Conservation (phyloP, 2,329 filamentous ascomycete genomes). For the Xylariomycetidae sp. region DNA sequence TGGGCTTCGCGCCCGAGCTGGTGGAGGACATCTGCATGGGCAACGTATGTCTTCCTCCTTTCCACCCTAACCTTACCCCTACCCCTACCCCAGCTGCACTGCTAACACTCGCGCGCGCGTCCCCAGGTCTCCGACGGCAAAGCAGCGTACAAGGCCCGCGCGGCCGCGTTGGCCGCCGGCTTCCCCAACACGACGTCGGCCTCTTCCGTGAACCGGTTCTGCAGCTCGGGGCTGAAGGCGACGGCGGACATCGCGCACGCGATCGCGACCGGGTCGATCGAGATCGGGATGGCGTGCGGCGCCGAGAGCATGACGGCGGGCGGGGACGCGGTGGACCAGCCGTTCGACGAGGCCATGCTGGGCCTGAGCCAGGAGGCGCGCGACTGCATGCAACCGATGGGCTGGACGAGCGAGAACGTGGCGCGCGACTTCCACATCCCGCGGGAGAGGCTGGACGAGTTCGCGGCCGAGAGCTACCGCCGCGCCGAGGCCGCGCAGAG, state of each 20-base stretch:
- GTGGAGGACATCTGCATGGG: slow-evolving; percentile 89
- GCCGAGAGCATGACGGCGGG: slow-evolving; percentile 81
- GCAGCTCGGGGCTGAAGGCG: slow-evolving; percentile 91
- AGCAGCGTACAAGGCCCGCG: slow-evolving; percentile 85
- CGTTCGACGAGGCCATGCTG: slow-evolving; percentile 73
- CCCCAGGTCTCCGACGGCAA: slow-evolving; percentile 71
- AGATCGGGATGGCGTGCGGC: slow-evolving; percentile 80
- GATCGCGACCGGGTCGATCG: slow-evolving; percentile 74
- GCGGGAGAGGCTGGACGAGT: slow-evolving; percentile 76
- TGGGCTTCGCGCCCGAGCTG: slow-evolving; percentile 70
- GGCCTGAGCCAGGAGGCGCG: slow-evolving; percentile 64
- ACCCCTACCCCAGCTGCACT: neutral
- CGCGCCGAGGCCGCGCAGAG: slow-evolving; percentile 88
- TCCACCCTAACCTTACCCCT: neutral
- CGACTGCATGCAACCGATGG: slow-evolving; percentile 95
- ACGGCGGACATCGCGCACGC: slow-evolving; percentile 91
- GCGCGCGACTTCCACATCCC: slow-evolving; percentile 82
- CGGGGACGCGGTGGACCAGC: slow-evolving; percentile 62
- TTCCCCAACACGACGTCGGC: slow-evolving; percentile 86
- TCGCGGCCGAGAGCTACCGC: slow-evolving; percentile 79
- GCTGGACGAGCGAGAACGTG: slow-evolving; percentile 96
- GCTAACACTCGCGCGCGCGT: slow-evolving; percentile 4
- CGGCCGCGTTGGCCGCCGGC: slow-evolving; percentile 81
- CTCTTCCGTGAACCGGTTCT: slow-evolving; percentile 89
- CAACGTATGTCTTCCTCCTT: slow-evolving; percentile 63